phyloP scores from a whole-genome alignment of 768 basidiomycete species.

The Suillus subluteus region DNA sequence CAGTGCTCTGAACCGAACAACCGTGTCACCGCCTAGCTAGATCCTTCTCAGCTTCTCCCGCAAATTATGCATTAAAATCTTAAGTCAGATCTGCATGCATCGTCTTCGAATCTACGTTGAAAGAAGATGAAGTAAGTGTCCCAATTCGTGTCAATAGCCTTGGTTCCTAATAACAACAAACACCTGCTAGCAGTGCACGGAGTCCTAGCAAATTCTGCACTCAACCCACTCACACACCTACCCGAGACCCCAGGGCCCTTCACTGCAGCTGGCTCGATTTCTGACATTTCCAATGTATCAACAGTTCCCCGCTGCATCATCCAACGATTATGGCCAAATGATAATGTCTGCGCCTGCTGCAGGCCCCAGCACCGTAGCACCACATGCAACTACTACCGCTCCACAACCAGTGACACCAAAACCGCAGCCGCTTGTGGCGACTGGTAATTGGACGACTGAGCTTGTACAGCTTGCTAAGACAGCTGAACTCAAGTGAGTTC shows the following conservation, averaged over 20 bases:
- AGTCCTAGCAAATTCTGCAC: slow-evolving; percentile 18
- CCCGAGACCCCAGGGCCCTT: slow-evolving; percentile 34
- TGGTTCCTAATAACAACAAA: slow-evolving; percentile 36
- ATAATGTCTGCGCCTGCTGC: slow-evolving; percentile 36
- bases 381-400: slow-evolving; percentile 29
- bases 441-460: slow-evolving; percentile 87
- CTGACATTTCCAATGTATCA: slow-evolving; percentile 34
- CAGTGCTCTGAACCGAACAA: neutral
- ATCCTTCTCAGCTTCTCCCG: neutral
- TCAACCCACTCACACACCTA: slow-evolving; percentile 12
- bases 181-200: slow-evolving; percentile 30
- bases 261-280: slow-evolving; percentile 30
- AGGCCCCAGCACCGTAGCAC: slow-evolving; percentile 37
- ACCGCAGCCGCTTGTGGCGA: slow-evolving; percentile 66
- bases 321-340: slow-evolving; percentile 38
- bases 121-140: neutral
- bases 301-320: slow-evolving; percentile 36
- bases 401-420: slow-evolving; percentile 25
- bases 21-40: neutral
- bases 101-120: neutral
- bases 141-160: slow-evolving; percentile 15
- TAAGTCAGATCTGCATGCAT: neutral
- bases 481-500: slow-evolving; percentile 82
- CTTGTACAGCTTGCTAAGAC: slow-evolving; percentile 86
- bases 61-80: neutral